Evolutionary conservation across 108 stramenopile genomes (phyloP).

Genomic region (Mediolabrus comicus): DNA sequence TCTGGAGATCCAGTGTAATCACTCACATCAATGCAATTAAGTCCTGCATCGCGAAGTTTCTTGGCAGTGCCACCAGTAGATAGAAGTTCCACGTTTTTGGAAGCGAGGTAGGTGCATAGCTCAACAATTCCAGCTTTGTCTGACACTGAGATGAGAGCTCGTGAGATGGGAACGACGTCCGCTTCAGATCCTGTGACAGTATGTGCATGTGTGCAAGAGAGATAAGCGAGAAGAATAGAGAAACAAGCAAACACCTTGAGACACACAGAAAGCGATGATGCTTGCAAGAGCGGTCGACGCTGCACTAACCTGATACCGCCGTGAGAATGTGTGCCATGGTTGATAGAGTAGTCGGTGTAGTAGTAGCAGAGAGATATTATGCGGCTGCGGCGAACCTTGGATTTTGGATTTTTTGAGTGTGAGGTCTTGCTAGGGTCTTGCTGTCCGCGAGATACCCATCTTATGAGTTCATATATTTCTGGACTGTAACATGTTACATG

Average conservation of each 20-base stretch:
- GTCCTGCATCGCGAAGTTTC: slow-evolving; percentile 81
- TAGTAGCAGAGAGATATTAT: too few species aligned
- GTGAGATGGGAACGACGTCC: slow-evolving; percentile 82
- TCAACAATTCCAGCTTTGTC: slow-evolving; percentile 97
- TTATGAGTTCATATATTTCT: too few species aligned
- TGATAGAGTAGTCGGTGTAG: too few species aligned
- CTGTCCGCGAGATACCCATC: too few species aligned
- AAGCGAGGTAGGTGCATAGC: slow-evolving; percentile 80
- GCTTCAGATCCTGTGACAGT: slow-evolving; percentile 59
- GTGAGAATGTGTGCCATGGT: slow-evolving; percentile 52
- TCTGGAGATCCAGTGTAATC: slow-evolving; percentile 95
- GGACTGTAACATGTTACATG: too few species aligned
- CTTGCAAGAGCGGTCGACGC: too few species aligned
- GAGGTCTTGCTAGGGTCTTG: too few species aligned
- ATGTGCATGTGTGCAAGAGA: background rate
- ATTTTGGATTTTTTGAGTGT: too few species aligned
- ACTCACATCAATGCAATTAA: slow-evolving; percentile 84
- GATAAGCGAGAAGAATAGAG: background rate
- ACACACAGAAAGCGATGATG: too few species aligned
- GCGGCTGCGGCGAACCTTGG: too few species aligned
- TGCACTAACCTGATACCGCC: slow-evolving; percentile 35
- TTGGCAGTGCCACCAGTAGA: slow-evolving; percentile 97
- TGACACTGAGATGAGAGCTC: slow-evolving; percentile 94
- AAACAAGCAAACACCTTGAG: too few species aligned
- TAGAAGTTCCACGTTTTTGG: slow-evolving; percentile 88